Base-by-base conservation (phyloP, 192 early-diverging fungal genomes). In the Backusella liffmaniae region DNA sequence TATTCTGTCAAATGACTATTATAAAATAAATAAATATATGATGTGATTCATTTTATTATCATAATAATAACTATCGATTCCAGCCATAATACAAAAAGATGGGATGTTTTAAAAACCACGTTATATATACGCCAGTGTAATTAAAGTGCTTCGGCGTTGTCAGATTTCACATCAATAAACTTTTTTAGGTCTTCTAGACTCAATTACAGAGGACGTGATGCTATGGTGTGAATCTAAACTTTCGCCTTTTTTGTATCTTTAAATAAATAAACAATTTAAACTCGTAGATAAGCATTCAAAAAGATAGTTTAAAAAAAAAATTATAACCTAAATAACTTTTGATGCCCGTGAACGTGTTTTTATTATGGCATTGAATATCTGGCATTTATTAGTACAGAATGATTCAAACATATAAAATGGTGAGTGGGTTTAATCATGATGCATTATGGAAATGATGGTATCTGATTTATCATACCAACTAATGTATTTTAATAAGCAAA, bases 81-180 rank as follows among this genome's bases (percentile, higher is more conserved):
- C 3, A 26, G 29, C 29, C 56, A 62, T 62, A 3, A 49, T 62
- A 29, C 29, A 26, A 9, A 59, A 29, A 56, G 9, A 8, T 56
- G 18, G 9, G n/a, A 29, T 62, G 56, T 62, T 62, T 62, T 29
- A 62, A 62, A 62, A 62, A 26, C 21, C 56, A 62, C 56, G 56
- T 62, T 62, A 62, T 62, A 29, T 62, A 62, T 62, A 62, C 56
- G 56, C 56, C 56, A 26, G 56, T 62, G 56, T 29, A 62, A 62
- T 62, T 62, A 62, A 62, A 62, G 56, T 62, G 23, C 56, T 62
- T 62, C 56, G 56, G 56, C 56, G 56, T 62, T 62, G 56, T 62
- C 56, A 62, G 56, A 62, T 29, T 62, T 29, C 29, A 4, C 26
- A 62, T 26, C 56, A 62, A 62, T 26, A 62, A 62, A 29, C 56